Evolutionary conservation across 371 early-diverging fungal species (phyloP).

Genomic region (Nematocida ironsii): DNA sequence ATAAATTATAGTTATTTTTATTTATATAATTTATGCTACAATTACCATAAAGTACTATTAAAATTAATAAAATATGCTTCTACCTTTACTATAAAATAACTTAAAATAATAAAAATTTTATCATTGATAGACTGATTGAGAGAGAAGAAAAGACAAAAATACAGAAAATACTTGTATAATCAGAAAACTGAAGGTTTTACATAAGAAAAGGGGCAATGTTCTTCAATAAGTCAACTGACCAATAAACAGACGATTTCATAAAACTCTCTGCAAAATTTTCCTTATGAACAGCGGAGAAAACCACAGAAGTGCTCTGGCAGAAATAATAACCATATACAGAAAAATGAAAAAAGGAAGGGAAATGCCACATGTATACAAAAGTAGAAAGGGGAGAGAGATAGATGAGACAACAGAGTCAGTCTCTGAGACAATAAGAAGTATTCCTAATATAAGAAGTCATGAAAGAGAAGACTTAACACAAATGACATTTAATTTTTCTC

Average conservation of each 20-base stretch:
- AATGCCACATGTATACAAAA: slow-evolving; percentile 56
- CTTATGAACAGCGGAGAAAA: slow-evolving; percentile 35
- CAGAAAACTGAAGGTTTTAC: too few species aligned
- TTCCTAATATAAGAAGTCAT: slow-evolving; percentile 24
- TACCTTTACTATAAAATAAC: too few species aligned
- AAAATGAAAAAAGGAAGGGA: slow-evolving; percentile 67
- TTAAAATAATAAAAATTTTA: too few species aligned
- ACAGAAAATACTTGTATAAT: too few species aligned
- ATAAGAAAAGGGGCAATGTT: too few species aligned
- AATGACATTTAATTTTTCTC: slow-evolving; percentile 55
- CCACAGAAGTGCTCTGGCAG: slow-evolving; percentile 53
- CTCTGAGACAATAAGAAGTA: slow-evolving; percentile 28
- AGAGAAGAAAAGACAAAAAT: too few species aligned
- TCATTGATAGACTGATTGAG: too few species aligned
- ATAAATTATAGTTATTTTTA: too few species aligned
- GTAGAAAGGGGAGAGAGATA: slow-evolving; percentile 33
- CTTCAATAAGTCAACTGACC: neutral
- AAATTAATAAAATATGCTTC: too few species aligned
- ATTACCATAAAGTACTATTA: too few species aligned
- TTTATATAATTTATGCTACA: too few species aligned
- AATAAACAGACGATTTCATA: neutral
- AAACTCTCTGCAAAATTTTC: slow-evolving; percentile 35
- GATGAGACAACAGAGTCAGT: slow-evolving; percentile 17
- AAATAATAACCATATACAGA: slow-evolving; percentile 67
- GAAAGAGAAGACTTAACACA: slow-evolving; percentile 25